These are phyloP conservation scores for Coelastrella sp. DNA, from an alignment of 139 green algal genomes.

Conservation along the genomic window DNA sequence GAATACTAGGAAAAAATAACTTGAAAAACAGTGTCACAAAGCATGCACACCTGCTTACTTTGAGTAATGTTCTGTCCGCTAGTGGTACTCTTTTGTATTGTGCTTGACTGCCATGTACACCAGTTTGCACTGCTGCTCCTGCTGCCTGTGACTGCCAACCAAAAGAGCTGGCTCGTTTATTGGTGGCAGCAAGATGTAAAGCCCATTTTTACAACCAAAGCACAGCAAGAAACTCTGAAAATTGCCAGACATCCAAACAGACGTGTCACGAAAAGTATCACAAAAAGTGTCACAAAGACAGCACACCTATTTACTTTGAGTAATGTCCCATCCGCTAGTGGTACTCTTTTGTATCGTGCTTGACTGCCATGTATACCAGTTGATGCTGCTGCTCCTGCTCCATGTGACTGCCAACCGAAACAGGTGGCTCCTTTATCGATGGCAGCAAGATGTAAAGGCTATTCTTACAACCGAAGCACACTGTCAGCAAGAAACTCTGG, in stretches of 20 bases:
- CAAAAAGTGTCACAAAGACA: no score
- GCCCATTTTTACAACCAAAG: no score
- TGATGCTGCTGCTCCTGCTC: neutral
- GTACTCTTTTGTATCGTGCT: slow-evolving; percentile 75
- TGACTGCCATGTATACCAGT: slow-evolving; percentile 70
- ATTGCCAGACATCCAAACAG: no score
- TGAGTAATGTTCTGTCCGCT: slow-evolving; percentile 70
- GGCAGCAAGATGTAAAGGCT: no score
- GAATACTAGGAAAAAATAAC: no score
- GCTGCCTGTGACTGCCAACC: slow-evolving; percentile 14
- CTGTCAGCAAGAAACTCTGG: no score
- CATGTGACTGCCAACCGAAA: slow-evolving; percentile 6
- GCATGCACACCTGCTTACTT: slow-evolving; percentile 34
- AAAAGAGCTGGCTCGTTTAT: no score
- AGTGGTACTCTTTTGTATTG: slow-evolving; percentile 76
- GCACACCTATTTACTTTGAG: slow-evolving; percentile 56
- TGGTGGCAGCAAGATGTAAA: no score
- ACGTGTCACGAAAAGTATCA: no score
- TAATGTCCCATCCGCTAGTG: slow-evolving; percentile 72
- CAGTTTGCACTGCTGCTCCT: neutral
- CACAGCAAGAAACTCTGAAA: no score
- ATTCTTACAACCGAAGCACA: no score
- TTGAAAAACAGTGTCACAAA: neutral
- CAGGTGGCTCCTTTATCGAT: no score
- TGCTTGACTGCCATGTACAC: slow-evolving; percentile 74